Base-by-base conservation (phyloP, 345 rosid species). In the Cardamine occulta region DNA sequence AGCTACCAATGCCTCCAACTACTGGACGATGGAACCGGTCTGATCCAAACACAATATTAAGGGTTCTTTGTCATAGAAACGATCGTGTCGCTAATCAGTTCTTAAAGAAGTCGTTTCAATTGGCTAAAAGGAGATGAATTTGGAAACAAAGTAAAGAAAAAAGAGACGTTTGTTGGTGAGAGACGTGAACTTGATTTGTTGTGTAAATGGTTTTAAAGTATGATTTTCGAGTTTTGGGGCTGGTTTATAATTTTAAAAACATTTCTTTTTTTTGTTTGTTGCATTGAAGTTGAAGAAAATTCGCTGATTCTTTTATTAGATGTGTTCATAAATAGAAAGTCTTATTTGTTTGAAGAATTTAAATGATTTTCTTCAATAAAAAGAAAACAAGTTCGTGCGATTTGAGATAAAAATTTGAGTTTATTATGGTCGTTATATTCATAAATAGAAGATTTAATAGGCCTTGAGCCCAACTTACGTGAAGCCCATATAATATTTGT, bases 21-120 rank as follows among this genome's bases (percentile, higher is more conserved):
- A 90, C 93, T 0, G 95, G 93, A 32, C 45, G 85, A 68, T 94
- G 96, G 96, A 85, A 83, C 73, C 79, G 88, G 63, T 79, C 93
- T 2, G 96, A 91, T 86, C 97, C 97, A 0, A 94, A 91, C 75
- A 90, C 95, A 15, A 85, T 90, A 15, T 70, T 91, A 13, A 85
- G 96, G 59, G 88, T 94, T 8, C 74, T 94, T 65, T 94, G 96
- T 80, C 82, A 91, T 74, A 84, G 97, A 79, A 86, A 89, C 45
- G 97, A 91, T 62, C 82, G 85, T 34, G 80, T 77, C 1, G 95
- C 96, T 12, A 88, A 85, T 45, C 86, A 62, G 17, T 94, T 87
- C 79, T 76, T 94, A 45, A 91, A 86, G 80, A 87, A 84, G 69
- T 55, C 90, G 53, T 94, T 94, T 68, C 93, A 87, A 6, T 74